These are phyloP conservation scores for Ziziphus jujuba DNA, from an alignment of 306 rosid genomes.

Conservation along the genomic window DNA sequence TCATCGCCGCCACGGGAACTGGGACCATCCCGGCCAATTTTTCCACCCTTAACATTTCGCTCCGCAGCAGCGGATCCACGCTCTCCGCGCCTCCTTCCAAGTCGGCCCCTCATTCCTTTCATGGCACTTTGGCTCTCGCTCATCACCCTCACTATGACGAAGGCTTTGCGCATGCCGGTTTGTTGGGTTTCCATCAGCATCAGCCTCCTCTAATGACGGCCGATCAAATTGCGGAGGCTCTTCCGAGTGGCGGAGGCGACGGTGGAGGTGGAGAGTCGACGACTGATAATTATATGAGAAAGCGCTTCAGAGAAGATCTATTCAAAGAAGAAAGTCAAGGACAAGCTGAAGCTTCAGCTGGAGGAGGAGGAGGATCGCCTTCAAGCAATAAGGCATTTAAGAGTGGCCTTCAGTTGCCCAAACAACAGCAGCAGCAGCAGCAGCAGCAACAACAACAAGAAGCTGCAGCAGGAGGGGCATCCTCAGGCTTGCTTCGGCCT, in stretches of 20 bases:
- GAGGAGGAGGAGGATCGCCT: constrained; percentile 21
- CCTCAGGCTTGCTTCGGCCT: constrained; percentile 53
- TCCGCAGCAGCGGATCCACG: constrained; percentile 74
- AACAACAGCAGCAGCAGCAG: constrained; percentile 26
- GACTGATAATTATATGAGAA: constrained; percentile 67
- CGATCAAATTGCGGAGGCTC: constrained; percentile 65
- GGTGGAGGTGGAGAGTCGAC: constrained; percentile 48
- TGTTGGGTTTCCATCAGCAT: constrained; percentile 62
- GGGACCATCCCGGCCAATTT: constrained; percentile 92
- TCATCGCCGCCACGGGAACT: constrained; percentile 79
- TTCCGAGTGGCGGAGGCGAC: constrained; percentile 40
- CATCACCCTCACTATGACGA: constrained; percentile 72
- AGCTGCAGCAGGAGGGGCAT: constrained; percentile 18
- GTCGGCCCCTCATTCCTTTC: constrained; percentile 71
- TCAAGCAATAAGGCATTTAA: constrained; percentile 36
- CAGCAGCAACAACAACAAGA: no score
- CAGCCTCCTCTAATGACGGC: constrained; percentile 52
- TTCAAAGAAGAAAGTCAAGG: constrained; percentile 68
- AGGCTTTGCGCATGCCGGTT: constrained; percentile 54
- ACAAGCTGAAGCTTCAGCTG: constrained; percentile 30
- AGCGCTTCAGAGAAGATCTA: constrained; percentile 82
- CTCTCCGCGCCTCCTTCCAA: constrained; percentile 75
- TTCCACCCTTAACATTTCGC: constrained; percentile 72
- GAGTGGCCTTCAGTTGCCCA: constrained; percentile 35
- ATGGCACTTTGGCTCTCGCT: constrained; percentile 61